These are phyloP conservation scores for Ananas comosus DNA, from an alignment of 176 grass and related monocot genomes.

Conservation along the genomic window DNA sequence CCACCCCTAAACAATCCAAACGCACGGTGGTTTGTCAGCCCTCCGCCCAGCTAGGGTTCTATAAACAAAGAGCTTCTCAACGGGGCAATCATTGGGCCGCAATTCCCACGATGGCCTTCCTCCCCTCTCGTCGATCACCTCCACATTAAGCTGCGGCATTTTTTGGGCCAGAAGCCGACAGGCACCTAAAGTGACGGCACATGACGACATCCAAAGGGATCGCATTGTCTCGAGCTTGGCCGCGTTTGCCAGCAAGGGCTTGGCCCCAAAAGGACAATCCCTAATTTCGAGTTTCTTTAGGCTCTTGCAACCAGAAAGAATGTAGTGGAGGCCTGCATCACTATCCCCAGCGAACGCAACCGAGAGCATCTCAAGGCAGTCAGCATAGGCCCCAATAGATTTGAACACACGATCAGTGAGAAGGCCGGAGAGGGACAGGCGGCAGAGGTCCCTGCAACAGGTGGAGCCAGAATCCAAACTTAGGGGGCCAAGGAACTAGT, in stretches of 20 bases:
- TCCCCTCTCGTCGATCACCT: conserved; percentile 48
- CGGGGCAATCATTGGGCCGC: conserved; percentile 36
- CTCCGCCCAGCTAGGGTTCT: conserved; percentile 56
- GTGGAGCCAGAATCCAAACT: too few species aligned
- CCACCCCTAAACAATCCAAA: conserved; percentile 35
- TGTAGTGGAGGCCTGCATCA: conserved; percentile 49
- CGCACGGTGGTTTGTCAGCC: conserved; percentile 43
- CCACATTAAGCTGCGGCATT: conserved; percentile 59
- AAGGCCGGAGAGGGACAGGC: conserved; percentile 52
- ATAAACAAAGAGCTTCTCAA: conserved; percentile 58
- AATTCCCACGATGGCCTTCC: conserved; percentile 27
- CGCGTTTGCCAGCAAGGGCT: conserved; percentile 49
- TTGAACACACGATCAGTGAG: conserved; percentile 56
- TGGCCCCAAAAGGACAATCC: conserved; percentile 67
- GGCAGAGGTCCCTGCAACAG: conserved; percentile 34
- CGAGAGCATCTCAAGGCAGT: conserved; percentile 64
- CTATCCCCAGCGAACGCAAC: conserved; percentile 54
- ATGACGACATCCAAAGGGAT: conserved; percentile 91
- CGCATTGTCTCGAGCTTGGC: conserved; percentile 78
- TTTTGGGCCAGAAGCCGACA: conserved; percentile 50
- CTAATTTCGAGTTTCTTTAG: conserved; percentile 70
- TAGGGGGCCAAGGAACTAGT: too few species aligned
- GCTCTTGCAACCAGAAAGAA: conserved; percentile 68
- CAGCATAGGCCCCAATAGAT: conserved; percentile 52
- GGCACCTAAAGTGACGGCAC: conserved; percentile 46